Conservation (phyloP, 257 asterid genomes). For the Misopates orontium region DNA sequence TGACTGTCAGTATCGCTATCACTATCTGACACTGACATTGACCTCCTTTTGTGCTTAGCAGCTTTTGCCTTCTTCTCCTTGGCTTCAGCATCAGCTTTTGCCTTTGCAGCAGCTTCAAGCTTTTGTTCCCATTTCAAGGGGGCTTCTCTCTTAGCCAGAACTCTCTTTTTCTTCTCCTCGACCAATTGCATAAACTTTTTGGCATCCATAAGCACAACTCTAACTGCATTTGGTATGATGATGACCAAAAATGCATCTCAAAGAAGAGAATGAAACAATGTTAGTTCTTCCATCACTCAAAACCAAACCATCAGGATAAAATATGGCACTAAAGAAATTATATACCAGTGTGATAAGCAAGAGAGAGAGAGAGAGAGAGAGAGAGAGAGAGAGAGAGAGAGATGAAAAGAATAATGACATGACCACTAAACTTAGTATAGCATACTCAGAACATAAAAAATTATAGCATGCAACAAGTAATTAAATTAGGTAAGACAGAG, state of each 20-base stretch:
- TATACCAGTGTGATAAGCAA: not conserved
- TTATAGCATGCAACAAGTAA: too few relatives aligned
- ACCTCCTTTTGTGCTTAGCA: conserved; percentile 62
- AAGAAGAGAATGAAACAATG: conserved; percentile 95
- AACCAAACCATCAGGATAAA: conserved; percentile 1
- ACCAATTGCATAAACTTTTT: conserved; percentile 92
- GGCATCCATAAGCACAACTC: conserved; percentile 91
- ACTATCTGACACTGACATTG: conserved; percentile 47
- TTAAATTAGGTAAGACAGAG: not conserved
- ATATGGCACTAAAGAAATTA: not conserved
- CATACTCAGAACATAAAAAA: not conserved
- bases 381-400: too few relatives aligned
- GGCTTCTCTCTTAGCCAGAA: conserved; percentile 84
- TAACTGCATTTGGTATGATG: conserved; percentile 99
- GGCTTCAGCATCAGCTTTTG: conserved; percentile 74
- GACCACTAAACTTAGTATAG: conserved; percentile 2
- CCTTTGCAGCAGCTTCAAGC: conserved; percentile 87
- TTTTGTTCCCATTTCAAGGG: conserved; percentile 95
- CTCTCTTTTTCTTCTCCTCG: conserved; percentile 92
- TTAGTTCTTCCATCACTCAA: conserved; percentile 66
- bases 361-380: too few relatives aligned
- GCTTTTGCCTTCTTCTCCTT: conserved; percentile 58
- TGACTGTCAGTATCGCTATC: conserved; percentile 46
- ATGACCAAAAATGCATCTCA: conserved; percentile 96
- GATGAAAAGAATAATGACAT: not conserved